A percentile compares a stretch with the other conserved stretches of the same genome.
Conservation (phyloP, 768 basidiomycete species). For the Pulveroboletus ravenelii region DNA sequence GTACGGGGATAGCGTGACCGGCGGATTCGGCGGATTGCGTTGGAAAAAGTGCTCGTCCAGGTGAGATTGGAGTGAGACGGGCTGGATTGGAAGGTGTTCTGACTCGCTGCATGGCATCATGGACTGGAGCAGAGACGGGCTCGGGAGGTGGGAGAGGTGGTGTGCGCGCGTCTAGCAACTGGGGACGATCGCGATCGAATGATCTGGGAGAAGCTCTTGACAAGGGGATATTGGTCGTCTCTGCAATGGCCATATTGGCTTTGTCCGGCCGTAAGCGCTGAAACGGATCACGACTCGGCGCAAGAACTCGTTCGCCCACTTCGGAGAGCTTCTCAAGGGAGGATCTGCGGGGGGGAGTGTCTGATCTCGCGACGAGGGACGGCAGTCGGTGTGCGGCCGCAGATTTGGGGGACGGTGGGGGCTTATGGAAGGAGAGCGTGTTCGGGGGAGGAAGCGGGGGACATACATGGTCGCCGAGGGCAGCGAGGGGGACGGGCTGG, state of each 20-base stretch:
- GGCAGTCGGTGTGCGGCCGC: conserved; percentile 44
- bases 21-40: conserved; percentile 8
- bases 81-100: conserved; percentile 20
- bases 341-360: conserved; percentile 5
- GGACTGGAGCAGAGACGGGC: conserved; percentile 14
- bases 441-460: conserved; percentile 43
- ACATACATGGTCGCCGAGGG: conserved; percentile 80
- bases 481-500: conserved; percentile 61
- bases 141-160: conserved; percentile 11
- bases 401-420: conserved; percentile 36
- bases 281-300: conserved; percentile 23
- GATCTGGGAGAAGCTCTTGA: conserved; percentile 1
- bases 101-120: conserved; percentile 12
- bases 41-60: conserved; percentile 10
- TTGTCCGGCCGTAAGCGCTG: conserved; percentile 25
- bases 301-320: conserved; percentile 1
- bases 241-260: conserved; percentile 7
- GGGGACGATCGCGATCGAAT: conserved; percentile 5
- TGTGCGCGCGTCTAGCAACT: conserved; percentile 1
- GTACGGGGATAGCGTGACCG: conserved; percentile 8
- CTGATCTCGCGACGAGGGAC: conserved; percentile 35
- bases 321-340: conserved; percentile 7
- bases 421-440: conserved; percentile 30
- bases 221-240: conserved; percentile 4
- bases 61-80: conserved; percentile 2